Evolutionary conservation across 805 yeast genomes (phyloP).

Genomic region (Lipomyces kockii): DNA sequence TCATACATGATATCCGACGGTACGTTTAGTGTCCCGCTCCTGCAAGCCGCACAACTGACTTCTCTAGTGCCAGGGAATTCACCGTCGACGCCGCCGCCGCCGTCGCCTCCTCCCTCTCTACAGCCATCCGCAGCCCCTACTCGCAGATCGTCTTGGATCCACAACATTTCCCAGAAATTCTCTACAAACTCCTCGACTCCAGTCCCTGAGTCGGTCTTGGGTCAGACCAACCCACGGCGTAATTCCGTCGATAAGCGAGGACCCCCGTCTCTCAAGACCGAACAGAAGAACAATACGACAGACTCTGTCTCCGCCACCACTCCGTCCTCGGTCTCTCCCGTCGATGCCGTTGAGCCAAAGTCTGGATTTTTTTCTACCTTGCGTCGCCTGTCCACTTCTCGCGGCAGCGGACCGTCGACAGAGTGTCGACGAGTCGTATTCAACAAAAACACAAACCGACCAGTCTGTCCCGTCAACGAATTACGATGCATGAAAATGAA

Average conservation of each 20-base stretch:
- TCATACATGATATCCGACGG: neutral
- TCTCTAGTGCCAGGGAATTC: neutral
- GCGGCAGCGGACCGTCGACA: slow-evolving; percentile 1
- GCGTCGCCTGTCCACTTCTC: slow-evolving; percentile 26
- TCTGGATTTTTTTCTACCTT: slow-evolving; percentile 14
- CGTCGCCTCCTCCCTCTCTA: neutral
- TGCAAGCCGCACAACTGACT: neutral
- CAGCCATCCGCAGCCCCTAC: neutral
- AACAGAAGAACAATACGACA: neutral
- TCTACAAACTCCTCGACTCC: neutral
- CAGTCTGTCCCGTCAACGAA: slow-evolving; percentile 30
- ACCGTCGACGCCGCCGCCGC: too few relatives aligned
- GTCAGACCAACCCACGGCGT: slow-evolving; percentile 7
- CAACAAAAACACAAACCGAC: slow-evolving; percentile 30
- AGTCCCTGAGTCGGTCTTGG: slow-evolving; percentile 3
- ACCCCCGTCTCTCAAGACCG: too few relatives aligned
- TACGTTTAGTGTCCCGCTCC: neutral
- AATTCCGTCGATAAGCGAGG: neutral
- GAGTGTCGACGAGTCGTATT: slow-evolving; percentile 27
- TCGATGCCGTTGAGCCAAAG: slow-evolving; percentile 2
- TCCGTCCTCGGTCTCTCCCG: neutral
- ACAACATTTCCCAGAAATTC: slow-evolving; percentile 18
- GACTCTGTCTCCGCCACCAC: neutral
- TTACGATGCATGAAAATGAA: slow-evolving; percentile 16
- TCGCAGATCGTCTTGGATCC: slow-evolving; percentile 30